Evolutionary conservation across 176 grass and related monocot species (phyloP), one percentile per base, ranked within the genome.

Genomic region (Carex cristatella): DNA sequence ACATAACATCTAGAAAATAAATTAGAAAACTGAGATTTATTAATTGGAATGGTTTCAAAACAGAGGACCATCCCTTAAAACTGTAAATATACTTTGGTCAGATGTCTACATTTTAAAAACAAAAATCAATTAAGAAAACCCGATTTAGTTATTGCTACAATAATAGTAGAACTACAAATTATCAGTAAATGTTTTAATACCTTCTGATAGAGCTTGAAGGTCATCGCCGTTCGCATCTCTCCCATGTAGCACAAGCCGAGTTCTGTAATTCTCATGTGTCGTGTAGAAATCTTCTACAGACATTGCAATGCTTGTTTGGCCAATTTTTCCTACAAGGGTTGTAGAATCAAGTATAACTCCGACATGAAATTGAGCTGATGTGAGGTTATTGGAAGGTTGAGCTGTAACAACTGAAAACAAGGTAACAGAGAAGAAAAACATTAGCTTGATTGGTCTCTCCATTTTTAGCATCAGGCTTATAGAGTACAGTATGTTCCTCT

Each of bases 261-360:
- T 89, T 42, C 27, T 87, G 38, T 84, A 89, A 71, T 84, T 86
- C 46, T 4, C 37, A 59, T 94, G 32, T 13, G 18, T 65, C 6
- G 13, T 16, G 40, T 94, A 87, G 73, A 92, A 94, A 76, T 94
- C 93, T 35, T 94, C 93, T 23, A 92, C 49, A 14, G 93, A 88
- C 88, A 94, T 53, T 23, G 51, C 53, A 58, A 94, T 86, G 82
- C 86, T 88, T 33, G 84, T 92, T 27, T 65, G 32, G 63, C 88
- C 87, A 32, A 92, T 77, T 38, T 90, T 90, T 10, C 86, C 87
- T 12, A 89, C 64, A 27, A 40, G 49, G 28, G 85, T 78, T 1
- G 55, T 23, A 3, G 72, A 15, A 13, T 92, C 87, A 46, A 94
- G 90, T 35, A 92, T 66, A 62, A 94, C 90, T 0, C 93, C 93